These are phyloP conservation scores for Daldinia caldariorum DNA, from an alignment of 495 filamentous ascomycete genomes.

Conservation along the genomic window DNA sequence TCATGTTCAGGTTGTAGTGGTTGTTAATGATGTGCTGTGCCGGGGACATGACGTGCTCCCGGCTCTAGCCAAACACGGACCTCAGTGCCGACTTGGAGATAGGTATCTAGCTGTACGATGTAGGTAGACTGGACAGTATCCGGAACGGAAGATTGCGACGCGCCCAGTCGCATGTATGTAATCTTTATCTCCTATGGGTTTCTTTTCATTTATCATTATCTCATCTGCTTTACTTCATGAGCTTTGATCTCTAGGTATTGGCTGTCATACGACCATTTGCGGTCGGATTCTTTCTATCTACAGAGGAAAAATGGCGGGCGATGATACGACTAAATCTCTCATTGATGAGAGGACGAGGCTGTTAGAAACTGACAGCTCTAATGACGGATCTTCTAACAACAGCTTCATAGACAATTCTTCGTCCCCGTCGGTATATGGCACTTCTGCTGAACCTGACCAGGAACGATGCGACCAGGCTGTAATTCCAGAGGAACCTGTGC, in stretches of 20 bases:
- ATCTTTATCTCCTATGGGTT: no score
- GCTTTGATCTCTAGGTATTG: background rate
- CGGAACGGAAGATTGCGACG: background rate
- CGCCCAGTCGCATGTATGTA: background rate
- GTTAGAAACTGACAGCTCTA: conserved; percentile 1
- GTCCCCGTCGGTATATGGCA: conserved; percentile 11
- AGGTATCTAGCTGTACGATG: background rate
- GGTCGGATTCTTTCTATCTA: background rate
- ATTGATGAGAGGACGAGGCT: conserved; percentile 33
- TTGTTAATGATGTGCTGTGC: conserved; percentile 25
- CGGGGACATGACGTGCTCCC: conserved; percentile 33
- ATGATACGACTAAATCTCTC: background rate
- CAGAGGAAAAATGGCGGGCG: conserved; percentile 8
- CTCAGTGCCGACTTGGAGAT: background rate
- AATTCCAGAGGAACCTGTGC: background rate
- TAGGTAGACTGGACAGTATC: background rate
- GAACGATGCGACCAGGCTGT: conserved; percentile 14
- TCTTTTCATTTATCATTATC: background rate
- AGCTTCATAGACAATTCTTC: conserved; percentile 14
- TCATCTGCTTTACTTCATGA: background rate
- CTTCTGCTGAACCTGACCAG: conserved; percentile 20
- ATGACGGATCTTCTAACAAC: conserved; percentile 9
- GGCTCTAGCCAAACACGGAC: conserved; percentile 5
- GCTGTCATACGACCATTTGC: background rate
- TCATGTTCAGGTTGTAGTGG: background rate